phyloP scores from a whole-genome alignment of 257 asterid genomes.

The Solanum arcanum region DNA sequence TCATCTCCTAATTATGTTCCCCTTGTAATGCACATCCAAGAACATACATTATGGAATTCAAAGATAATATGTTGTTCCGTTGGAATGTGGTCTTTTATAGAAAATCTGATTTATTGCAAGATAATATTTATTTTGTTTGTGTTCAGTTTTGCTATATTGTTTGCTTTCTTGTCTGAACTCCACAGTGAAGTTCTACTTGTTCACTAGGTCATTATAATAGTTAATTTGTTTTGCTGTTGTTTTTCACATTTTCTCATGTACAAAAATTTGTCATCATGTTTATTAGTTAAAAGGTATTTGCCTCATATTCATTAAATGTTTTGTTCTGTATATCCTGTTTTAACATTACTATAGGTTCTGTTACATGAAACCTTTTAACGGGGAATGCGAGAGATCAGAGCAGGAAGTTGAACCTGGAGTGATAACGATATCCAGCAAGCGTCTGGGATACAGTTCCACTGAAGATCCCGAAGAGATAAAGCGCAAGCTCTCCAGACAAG shows the following conservation, averaged over 20 bases:
- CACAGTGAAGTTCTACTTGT: background rate
- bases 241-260: background rate
- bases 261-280: background rate
- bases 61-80: background rate
- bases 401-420: constrained; percentile 43
- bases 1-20: background rate
- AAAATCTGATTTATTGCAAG: background rate
- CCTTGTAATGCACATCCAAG: background rate
- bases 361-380: constrained; percentile 56
- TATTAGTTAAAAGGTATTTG: background rate
- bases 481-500: background rate
- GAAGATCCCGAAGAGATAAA: constrained; percentile 5
- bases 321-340: background rate
- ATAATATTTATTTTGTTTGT: background rate
- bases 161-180: background rate
- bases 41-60: background rate
- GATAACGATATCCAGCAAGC: constrained; percentile 43
- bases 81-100: background rate
- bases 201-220: background rate
- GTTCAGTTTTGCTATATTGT: background rate
- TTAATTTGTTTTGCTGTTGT: background rate
- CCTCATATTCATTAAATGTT: background rate
- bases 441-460: constrained; percentile 4
- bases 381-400: constrained; percentile 50
- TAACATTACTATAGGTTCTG: constrained; percentile 51